Evolutionary conservation across 2,329 filamentous ascomycete genomes (phyloP), one percentile per base, ranked within the genome.

Genomic region (Periconia macrospinosa): DNA sequence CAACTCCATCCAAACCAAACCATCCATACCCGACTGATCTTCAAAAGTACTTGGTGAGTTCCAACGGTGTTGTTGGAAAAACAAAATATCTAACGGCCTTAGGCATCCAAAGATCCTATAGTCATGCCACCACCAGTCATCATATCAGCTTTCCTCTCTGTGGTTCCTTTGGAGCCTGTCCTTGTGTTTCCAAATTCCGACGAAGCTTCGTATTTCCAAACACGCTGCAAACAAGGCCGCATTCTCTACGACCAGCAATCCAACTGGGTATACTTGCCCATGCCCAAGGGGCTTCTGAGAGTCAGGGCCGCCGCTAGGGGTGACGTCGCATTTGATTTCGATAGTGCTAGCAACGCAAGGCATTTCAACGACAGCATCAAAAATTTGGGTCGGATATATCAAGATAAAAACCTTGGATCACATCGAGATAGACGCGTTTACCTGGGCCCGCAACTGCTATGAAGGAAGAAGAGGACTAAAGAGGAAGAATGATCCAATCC

Each of bases 291-390:
- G 3, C 50, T 64, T 18, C 19, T 62, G 23, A 47, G 61, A 20
- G 62, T 65, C 17, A 41, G 61, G 1, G 64, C 61, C 3, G 60
- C 62, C 15, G 44, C 45, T 11, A 27, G 47, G 33, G 64, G 60
- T 5, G 61, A 66, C 45, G 51, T 62, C 2, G 58, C 53, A 5
- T 64, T 53, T 50, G 62, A 64, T n/a, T 67, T 67, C 47, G 58
- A 62, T 8, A 55, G 27, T 20, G 48, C 56, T 45, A 46, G 30
- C 17, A 46, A 57, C 20, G 61, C 64, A 10, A 42, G 20, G 19
- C 46, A 40, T 6, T 62, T 62, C 48, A 61, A 63, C 46, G 50
- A 52, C 14, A 56, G 54, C 18, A 59, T 66, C 27, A 59, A 56
- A 44, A 46, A 50, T 10, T 13, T 60, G 18, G 60, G 60, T 1